These are phyloP conservation scores for Penicillium odoratum DNA, from an alignment of 495 filamentous ascomycete species.

Conservation along the genomic window DNA sequence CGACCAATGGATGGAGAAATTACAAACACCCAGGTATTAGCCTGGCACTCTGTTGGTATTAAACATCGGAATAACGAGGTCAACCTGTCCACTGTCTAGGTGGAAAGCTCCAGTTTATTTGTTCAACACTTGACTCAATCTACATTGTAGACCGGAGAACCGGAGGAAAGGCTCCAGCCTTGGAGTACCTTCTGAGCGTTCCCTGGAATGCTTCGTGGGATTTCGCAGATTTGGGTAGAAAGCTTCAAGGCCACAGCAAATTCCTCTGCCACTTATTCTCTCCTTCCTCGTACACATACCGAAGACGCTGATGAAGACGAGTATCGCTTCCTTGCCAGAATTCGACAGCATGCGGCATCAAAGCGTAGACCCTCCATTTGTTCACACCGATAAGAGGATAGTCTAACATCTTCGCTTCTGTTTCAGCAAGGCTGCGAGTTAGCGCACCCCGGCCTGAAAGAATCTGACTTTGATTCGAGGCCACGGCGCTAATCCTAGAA, in stretches of 20 bases:
- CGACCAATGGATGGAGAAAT: too few relatives aligned
- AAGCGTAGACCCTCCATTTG: conserved; percentile 21
- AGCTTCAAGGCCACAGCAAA: conserved; percentile 23
- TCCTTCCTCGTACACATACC: conserved; percentile 63
- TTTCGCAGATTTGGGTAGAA: background rate
- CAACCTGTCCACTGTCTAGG: too few relatives aligned
- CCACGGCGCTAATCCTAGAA: conserved; percentile 14
- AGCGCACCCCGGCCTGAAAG: conserved; percentile 2
- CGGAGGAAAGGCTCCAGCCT: background rate
- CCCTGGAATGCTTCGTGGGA: too few relatives aligned
- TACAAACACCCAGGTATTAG: too few relatives aligned
- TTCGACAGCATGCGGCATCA: conserved; percentile 82
- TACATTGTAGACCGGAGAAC: too few relatives aligned
- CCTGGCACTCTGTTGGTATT: too few relatives aligned
- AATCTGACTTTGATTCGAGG: conserved; percentile 19
- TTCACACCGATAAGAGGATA: conserved; percentile 3
- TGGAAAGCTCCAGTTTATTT: too few relatives aligned
- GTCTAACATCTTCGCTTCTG: background rate
- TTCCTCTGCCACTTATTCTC: conserved; percentile 41
- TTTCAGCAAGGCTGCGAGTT: background rate
- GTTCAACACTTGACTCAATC: too few relatives aligned
- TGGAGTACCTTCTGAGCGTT: background rate
- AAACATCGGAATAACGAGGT: too few relatives aligned
- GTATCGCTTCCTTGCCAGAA: conserved; percentile 93
- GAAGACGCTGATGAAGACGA: conserved; percentile 89